Percentiles rank a stretch among this genome's conserved stretches.
phyloP scores from a whole-genome alignment of 306 rosid genomes.

The Dalbergia cultrata region DNA sequence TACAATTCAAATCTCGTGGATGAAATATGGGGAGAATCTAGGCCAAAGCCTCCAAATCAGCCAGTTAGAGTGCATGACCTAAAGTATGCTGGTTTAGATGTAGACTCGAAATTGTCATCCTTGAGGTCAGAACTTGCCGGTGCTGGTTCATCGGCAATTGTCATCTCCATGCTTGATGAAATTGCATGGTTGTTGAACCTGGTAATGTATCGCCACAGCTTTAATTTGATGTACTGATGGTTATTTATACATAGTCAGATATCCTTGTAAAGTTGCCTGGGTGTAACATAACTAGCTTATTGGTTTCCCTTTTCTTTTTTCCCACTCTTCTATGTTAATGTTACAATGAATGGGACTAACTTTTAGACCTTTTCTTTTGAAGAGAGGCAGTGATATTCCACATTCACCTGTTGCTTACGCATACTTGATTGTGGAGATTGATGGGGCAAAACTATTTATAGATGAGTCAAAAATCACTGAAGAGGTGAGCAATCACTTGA shows the following conservation, averaged over 20 bases:
- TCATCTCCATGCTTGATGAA: constrained; percentile 93
- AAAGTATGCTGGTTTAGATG: constrained; percentile 89
- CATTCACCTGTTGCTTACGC: constrained; percentile 97
- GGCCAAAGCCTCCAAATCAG: constrained; percentile 75
- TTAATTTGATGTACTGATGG: constrained; percentile 35
- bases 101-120: constrained; percentile 74
- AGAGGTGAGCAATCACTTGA: constrained; percentile 89
- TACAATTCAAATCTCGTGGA: constrained; percentile 84
- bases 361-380: constrained; percentile 47
- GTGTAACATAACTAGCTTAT: constrained; percentile 35
- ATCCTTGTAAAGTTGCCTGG: constrained; percentile 28
- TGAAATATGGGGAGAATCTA: constrained; percentile 82
- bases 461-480: constrained; percentile 74
- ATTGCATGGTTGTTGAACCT: constrained; percentile 94
- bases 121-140: constrained; percentile 75
- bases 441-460: constrained; percentile 79
- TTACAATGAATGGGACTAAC: constrained; percentile 34
- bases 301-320: constrained; percentile 6
- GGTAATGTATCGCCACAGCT: constrained; percentile 62
- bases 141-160: constrained; percentile 85
- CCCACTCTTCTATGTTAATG: constrained; percentile 29
- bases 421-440: constrained; percentile 86
- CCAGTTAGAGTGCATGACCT: constrained; percentile 81
- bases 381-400: constrained; percentile 98
- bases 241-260: constrained; percentile 26